phyloP scores from a whole-genome alignment of 805 yeast genomes.

The Candida xiaguanensis region DNA sequence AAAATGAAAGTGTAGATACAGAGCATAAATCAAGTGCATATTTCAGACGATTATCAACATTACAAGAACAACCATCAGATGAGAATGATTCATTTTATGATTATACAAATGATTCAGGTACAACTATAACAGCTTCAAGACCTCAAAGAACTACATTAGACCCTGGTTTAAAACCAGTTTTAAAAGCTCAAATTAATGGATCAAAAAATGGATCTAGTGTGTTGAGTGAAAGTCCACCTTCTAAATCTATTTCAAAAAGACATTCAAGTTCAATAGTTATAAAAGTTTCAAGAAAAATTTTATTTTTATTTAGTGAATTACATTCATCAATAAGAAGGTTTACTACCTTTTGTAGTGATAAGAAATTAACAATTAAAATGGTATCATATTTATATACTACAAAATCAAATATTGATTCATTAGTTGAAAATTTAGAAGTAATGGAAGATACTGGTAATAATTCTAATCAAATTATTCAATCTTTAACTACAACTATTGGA shows the following conservation, averaged over 20 bases:
- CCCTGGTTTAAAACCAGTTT: background rate
- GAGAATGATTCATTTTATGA: conserved; percentile 13
- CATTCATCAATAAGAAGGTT: conserved; percentile 57
- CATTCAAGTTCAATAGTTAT: conserved; percentile 21
- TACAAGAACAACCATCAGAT: conserved; percentile 49
- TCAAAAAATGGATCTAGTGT: background rate
- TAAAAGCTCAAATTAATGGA: background rate
- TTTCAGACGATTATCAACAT: conserved; percentile 59
- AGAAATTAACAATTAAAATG: conserved; percentile 50
- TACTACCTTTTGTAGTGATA: conserved; percentile 56
- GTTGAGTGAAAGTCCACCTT: conserved; percentile 7
- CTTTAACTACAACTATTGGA: conserved; percentile 32
- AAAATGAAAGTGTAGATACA: conserved; percentile 35
- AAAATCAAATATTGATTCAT: conserved; percentile 51
- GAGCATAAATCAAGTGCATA: conserved; percentile 59
- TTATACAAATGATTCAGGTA: conserved; percentile 7
- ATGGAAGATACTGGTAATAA: conserved; percentile 34
- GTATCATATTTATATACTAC: conserved; percentile 49
- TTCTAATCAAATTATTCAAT: conserved; percentile 25
- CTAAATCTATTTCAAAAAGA: conserved; percentile 8
- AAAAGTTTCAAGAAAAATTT: conserved; percentile 55
- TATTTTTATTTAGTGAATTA: conserved; percentile 62
- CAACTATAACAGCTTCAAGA: conserved; percentile 1
- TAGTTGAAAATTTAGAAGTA: conserved; percentile 54
- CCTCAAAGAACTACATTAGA: conserved; percentile 2